Evolutionary conservation across 129 eudicot species (phyloP).

Genomic region (Artemisia tridentata): DNA sequence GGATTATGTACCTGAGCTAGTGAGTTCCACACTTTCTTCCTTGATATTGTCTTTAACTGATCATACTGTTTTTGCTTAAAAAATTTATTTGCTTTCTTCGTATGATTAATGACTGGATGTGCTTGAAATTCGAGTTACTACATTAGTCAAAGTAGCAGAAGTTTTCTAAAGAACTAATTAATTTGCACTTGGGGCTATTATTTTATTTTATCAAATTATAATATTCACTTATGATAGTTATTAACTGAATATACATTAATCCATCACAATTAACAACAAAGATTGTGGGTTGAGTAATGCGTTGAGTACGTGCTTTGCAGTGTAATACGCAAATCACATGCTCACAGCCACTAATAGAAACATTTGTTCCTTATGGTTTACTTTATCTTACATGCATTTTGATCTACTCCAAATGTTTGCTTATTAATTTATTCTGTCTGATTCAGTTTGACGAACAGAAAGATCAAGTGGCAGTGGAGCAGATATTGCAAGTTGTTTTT

Average conservation of each 20-base stretch:
- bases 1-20: no score
- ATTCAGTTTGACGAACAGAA: slow-evolving; percentile 58
- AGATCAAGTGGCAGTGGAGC: no score
- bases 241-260: not conserved
- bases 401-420: not conserved
- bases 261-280: not conserved
- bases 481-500: slow-evolving; percentile 57
- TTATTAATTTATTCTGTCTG: slow-evolving; percentile 14
- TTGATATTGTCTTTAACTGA: no score
- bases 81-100: no score
- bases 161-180: no score
- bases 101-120: no score
- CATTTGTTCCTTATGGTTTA: slow-evolving; percentile 10
- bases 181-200: no score
- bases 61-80: no score
- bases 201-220: not conserved
- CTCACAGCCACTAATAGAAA: not conserved
- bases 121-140: no score
- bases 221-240: slow-evolving; percentile 7
- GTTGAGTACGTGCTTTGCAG: not conserved
- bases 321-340: no score
- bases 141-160: no score
- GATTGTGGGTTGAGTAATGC: not conserved
- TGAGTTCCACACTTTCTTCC: no score
- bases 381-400: not conserved